Conservation (phyloP, 164 flowering plant genomes). For the Vitis amurensis region DNA sequence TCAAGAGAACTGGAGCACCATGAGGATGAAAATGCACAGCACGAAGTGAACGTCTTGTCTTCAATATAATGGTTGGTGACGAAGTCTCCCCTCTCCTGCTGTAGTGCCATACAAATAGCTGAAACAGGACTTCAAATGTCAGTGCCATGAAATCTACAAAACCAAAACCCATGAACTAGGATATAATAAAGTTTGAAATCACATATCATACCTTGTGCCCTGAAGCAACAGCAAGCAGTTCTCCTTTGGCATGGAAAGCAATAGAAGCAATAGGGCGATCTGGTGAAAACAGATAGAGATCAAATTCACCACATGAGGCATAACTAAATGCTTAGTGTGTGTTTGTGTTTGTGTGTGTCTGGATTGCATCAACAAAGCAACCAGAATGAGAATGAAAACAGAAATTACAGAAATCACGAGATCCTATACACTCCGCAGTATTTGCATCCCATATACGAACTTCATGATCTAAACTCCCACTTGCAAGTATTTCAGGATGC, state of each 20-base stretch:
- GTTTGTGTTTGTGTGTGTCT: too few species aligned
- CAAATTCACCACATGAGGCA: neutral
- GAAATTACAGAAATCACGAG: slow-evolving; percentile 78
- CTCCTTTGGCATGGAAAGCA: slow-evolving; percentile 96
- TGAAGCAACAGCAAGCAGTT: slow-evolving; percentile 93
- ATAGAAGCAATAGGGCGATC: slow-evolving; percentile 97
- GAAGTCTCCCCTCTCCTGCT: slow-evolving; percentile 58
- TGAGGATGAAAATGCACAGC: slow-evolving; percentile 98
- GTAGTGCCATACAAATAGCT: slow-evolving; percentile 95
- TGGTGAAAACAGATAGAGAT: slow-evolving; percentile 18
- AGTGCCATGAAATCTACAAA: neutral
- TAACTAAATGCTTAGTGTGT: neutral
- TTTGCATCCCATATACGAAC: slow-evolving; percentile 94
- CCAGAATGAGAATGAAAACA: neutral
- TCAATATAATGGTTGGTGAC: slow-evolving; percentile 67
- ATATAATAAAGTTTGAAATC: neutral
- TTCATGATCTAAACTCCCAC: slow-evolving; percentile 98
- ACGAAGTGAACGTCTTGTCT: slow-evolving; percentile 89
- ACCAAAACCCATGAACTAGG: neutral
- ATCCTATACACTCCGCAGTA: slow-evolving; percentile 81
- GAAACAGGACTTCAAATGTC: slow-evolving; percentile 5
- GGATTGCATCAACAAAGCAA: neutral
- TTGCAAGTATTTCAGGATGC: slow-evolving; percentile 77
- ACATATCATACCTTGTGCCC: slow-evolving; percentile 79
- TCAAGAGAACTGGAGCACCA: slow-evolving; percentile 84